Evolutionary conservation across 129 eudicot genomes (phyloP).

Genomic region (Rutidosis leptorrhynchoides): DNA sequence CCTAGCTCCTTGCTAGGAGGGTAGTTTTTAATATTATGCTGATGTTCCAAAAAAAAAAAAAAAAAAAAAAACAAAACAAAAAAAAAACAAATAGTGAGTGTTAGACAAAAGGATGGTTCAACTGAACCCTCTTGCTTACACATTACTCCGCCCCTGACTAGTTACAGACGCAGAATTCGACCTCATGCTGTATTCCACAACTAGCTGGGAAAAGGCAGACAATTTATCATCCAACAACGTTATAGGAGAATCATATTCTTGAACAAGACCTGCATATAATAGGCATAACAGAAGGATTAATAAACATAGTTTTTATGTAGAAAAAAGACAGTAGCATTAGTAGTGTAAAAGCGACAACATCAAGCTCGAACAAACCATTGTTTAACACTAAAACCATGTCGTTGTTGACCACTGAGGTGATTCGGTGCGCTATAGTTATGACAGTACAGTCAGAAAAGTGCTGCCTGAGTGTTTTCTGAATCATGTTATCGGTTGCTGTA

Average conservation of each 20-base stretch:
- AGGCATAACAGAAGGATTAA: neutral
- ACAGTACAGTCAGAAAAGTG: constrained; percentile 27
- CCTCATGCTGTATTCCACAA: constrained; percentile 10
- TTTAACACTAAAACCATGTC: constrained; percentile 23
- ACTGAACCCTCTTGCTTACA: too few species aligned
- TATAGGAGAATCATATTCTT: constrained; percentile 27
- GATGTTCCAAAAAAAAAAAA: too few species aligned
- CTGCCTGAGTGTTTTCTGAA: constrained; percentile 15
- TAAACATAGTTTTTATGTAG: neutral
- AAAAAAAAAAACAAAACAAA: too few species aligned
- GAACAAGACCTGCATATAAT: constrained; percentile 13
- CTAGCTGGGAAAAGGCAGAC: constrained; percentile 4
- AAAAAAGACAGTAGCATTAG: neutral
- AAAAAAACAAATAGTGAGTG: too few species aligned
- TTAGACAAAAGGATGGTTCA: too few species aligned
- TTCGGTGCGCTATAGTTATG: constrained; percentile 21
- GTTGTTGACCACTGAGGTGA: constrained; percentile 29
- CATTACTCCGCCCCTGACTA: too few species aligned
- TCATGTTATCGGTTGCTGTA: constrained; percentile 25
- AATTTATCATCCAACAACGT: neutral
- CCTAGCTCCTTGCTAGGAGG: too few species aligned
- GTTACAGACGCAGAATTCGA: too few species aligned
- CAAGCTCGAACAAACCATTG: constrained; percentile 21
- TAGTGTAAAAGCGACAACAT: too few species aligned
- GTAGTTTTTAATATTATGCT: too few species aligned